These are phyloP conservation scores for Penicillium tannophilum DNA, from an alignment of 495 filamentous ascomycete genomes.

Conservation along the genomic window DNA sequence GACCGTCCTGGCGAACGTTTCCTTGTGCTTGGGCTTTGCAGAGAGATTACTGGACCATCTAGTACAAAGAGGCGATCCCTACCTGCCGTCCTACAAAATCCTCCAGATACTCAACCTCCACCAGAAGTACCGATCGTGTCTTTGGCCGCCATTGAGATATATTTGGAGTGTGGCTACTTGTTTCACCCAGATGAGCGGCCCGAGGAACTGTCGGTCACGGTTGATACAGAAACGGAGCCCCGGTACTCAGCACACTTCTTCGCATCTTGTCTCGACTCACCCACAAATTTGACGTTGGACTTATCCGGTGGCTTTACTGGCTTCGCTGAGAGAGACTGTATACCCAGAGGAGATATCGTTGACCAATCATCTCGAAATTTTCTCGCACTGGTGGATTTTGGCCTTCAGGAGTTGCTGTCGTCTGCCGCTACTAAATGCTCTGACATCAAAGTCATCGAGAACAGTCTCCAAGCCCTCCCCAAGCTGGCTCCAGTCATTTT, in stretches of 20 bases:
- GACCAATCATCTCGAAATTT: not conserved
- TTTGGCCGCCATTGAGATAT: conserved; percentile 29
- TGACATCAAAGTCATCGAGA: conserved; percentile 11
- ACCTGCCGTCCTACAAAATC: conserved; percentile 21
- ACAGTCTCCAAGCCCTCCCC: conserved; percentile 23
- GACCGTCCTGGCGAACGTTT: conserved; percentile 7
- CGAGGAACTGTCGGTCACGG: not conserved
- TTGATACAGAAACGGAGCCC: not conserved
- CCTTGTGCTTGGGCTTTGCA: conserved; percentile 32
- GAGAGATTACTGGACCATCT: not conserved
- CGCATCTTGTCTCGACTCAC: not conserved
- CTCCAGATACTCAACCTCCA: conserved; percentile 24
- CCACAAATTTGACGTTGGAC: not conserved
- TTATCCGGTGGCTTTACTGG: not conserved
- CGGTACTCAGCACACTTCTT: not conserved
- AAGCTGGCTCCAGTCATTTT: conserved; percentile 39
- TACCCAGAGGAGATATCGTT: not conserved
- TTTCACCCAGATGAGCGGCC: not conserved
- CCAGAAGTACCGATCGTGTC: conserved; percentile 14
- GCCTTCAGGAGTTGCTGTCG: conserved; percentile 30
- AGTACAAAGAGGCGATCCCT: conserved; percentile 12
- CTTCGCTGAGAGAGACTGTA: not conserved
- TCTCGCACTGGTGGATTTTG: conserved; percentile 27
- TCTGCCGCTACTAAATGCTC: conserved; percentile 7
- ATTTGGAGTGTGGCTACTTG: conserved; percentile 19